Evolutionary conservation across 768 basidiomycete species (phyloP), one percentile per base, ranked within the genome.

Genomic region (Gloeostereum incarnatum): DNA sequence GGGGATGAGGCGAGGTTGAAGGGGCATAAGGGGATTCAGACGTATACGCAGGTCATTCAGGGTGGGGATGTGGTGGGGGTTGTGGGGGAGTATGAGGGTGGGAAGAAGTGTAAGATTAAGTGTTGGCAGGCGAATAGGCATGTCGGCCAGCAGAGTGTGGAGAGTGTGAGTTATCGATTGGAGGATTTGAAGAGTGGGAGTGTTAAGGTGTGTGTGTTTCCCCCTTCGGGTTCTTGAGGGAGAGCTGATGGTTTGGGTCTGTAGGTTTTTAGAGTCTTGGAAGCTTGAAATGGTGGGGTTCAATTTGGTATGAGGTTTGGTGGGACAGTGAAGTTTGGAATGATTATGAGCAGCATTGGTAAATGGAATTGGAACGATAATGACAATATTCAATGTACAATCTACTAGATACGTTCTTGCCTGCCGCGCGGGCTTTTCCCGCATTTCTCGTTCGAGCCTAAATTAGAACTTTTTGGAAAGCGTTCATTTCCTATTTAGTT

Each of bases 51-150:
- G 57, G 67, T 56, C 26, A 67, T 68, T 3, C 73, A 69, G 29
- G 53, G 55, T 8, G 63, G 65, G 3, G 61, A 59, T 13, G 47
- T 89, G 5, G 63, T 87, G 24, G 92, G 81, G 6, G 62, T 96
- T 31, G 74, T 93, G 38, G 70, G 68, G 34, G 91, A 93, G 52
- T 85, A 81, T 54, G 92, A 96, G 49, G n/a, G n/a, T n/a, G 58
- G 61, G 26, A 91, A 87, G 74, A 93, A 92, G 66, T 73, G 71
- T 43, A 96, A 96, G 65, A 65, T 92, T 38, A 73, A 71, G 54
- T 77, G 87, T 31, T 81, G 81, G 56, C 88, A 93, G 56, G 90
- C 90, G 38, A 91, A 88, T 56, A 78, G 84, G 53, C 84, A 82
- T 49, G 82, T 85, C 50, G 79, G 85, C 34, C 84, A 80, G 46